Evolutionary conservation across 768 basidiomycete genomes (phyloP), one percentile per base, ranked within the genome.

Genomic region (Rubroboletus satanas): DNA sequence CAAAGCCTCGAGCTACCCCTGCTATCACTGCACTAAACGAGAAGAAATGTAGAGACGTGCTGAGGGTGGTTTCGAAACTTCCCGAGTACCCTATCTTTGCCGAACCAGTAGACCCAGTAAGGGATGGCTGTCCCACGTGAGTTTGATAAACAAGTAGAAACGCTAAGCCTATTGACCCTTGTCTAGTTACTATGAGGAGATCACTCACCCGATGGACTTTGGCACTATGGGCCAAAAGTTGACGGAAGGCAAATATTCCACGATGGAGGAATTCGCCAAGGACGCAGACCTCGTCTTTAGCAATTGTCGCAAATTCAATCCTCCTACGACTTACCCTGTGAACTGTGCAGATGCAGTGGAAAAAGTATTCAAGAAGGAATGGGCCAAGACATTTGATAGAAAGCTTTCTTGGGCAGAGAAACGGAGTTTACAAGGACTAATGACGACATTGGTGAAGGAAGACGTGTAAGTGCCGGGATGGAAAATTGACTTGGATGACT

Each of bases 301-400:
- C 67, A 99, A 99, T 65, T 98, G 95, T 70, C 85, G 92, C 32
- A 79, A 84, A 61, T 99, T 98, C 79, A 99, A 99, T 64, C 89
- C 90, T 17, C 82, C 86, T 6, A 82, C 77, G 18, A 91, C 92
- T 0, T 87, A 83, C 57, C 88, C 92, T 4, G 77, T 82, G 45
- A 74, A 77, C 28, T 88, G 85, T 59, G 90, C 90, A 4, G 85
- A 89, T 50, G 70, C 73, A 5, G 78, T 94, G 14, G 93, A 98
- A 71, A 82, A 75, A 45, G 77, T 70, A 7, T 94, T 87, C 75
- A 85, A 84, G 72, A 86, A 82, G 66, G 93, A 98, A 68, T 98
- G 97, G 95, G 68, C 80, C 17, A 92, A 90, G 69, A 79, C 74
- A 2, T 77, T 77, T 66, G 87, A 88, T 65, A 83, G 73, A 61